Evolutionary conservation across 2,329 filamentous ascomycete species (phyloP), one percentile per base, ranked within the genome.

Genomic region (Penicillium sp.): DNA sequence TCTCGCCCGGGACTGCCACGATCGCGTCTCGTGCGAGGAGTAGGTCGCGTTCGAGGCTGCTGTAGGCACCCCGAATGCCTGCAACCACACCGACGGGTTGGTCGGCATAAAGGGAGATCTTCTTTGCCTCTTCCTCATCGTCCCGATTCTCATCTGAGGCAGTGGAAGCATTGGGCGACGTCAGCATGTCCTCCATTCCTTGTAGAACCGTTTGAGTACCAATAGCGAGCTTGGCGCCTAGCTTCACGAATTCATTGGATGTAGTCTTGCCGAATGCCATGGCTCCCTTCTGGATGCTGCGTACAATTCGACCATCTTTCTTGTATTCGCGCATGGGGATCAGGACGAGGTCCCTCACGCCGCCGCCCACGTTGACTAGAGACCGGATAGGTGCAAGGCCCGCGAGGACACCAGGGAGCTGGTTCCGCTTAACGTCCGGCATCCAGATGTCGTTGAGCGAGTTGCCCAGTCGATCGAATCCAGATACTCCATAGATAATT

Each of bases 371-470:
- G 61, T 95, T 96, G 46, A 95, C 93, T 1, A 99, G 76, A 1
- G 90, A 90, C 13, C 91, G 85, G n/a, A 97, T 86, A 0, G 91
- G 89, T 0, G 92, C 92, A 6, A 99, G 79, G 18, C 94, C 94
- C 2, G 91, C 89, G 33, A 99, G 81, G 1, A 99, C 88, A 1
- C 88, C 86, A 0, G 91, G 90, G 5, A 99, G 85, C 70, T 99
- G 94, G 60, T 93, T 95, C 15, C 82, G 79, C 68, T 88, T 90
- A 50, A 99, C 88, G 67, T 99, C 93, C 1, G 91, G 91, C 82
- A 87, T 95, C 94, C 94, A 99, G 41, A 96, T 89, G 67, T 95
- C 90, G 67, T 97, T 97, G 31, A 99, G 81, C 2, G 87, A 93
- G 70, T 92, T 85, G 49, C 94, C 91, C 2, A 99, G 81, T 45